Conservation (phyloP, 306 rosid genomes). For the Cucumis cinereus region DNA sequence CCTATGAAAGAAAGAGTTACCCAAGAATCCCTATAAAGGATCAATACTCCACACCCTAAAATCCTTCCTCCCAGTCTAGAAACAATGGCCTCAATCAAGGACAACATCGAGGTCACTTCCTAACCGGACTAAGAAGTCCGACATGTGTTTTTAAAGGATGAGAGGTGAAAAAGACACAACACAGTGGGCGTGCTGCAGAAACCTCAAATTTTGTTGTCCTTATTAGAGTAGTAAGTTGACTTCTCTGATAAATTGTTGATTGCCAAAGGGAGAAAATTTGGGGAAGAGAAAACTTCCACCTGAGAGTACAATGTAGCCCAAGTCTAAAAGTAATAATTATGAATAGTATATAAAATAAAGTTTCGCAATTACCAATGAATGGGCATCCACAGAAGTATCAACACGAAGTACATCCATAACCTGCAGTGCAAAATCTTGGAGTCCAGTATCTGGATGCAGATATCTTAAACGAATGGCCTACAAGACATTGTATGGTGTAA, state of each 20-base stretch:
- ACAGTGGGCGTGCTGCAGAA: not conserved
- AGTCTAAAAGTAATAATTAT: not conserved
- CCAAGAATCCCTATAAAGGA: no score
- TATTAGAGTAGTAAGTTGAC: not conserved
- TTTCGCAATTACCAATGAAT: slow-evolving; percentile 51
- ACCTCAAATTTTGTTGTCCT: not conserved
- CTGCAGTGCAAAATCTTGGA: slow-evolving; percentile 60
- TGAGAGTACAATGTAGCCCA: not conserved
- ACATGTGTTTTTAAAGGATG: no score
- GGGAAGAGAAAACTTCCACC: not conserved
- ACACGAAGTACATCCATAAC: slow-evolving; percentile 71
- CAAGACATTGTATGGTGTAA: slow-evolving; percentile 19
- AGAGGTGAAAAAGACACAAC: no score
- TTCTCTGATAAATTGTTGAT: not conserved
- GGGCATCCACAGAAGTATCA: slow-evolving; percentile 72
- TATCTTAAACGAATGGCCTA: slow-evolving; percentile 82
- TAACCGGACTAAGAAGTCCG: no score
- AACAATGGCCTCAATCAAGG: no score
- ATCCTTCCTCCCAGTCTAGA: no score
- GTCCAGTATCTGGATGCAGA: slow-evolving; percentile 79
- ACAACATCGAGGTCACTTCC: no score
- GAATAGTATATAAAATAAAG: not conserved
- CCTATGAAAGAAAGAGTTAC: no score
- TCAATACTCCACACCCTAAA: no score
- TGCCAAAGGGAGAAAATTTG: not conserved